Base-by-base conservation (phyloP, 495 filamentous ascomycete genomes). In the Monascus purpureus region DNA sequence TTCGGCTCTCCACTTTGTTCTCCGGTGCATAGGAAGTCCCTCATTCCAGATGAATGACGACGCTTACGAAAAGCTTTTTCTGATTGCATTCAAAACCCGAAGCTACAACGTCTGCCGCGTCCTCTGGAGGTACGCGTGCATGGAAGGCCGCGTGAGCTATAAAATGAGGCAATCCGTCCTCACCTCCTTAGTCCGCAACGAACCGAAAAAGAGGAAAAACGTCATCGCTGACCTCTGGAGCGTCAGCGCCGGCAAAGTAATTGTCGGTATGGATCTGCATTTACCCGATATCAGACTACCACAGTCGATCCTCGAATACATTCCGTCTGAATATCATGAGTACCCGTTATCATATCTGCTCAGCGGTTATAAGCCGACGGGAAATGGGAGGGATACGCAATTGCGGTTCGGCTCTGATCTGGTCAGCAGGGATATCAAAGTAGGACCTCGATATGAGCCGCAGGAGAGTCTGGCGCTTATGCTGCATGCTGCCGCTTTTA, bases 41-140 rank as follows among this genome's bases (percentile, higher is more conserved):
- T 24, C 16, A 1, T 42, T 38, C 27, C 35, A 26, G 9, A 19
- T 54, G 12, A 20, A 37, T 4, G 13, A 25, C 3, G 17, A 32
- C 1, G 33, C 38, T 1, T 53, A 42, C 32, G 52, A 57, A 23
- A 42, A 28, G 18, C 40, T 70, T 16, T 67, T 70, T 17, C 30
- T 57, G 12, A 46, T 46, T 15, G 61, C 64, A 4, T 67, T 49
- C 45, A 50, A 46, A 11, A 38, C 35, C 27, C 46, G 39, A 9
- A 33, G 45, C 27, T 55, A 54, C 37, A 71, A 69, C 32, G 44
- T 57, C 8, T 60, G 57, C 31, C 55, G 61, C 1, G 61, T 68
- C 2, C 26, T 69, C 8, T 71, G 67, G 67, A 44, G 47, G 26
- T 62, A 62, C 43, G 60, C 67, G 5, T 68, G 64, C 38, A 48